These are phyloP conservation scores for Microcos paniculata DNA, from an alignment of 345 rosid species.

Conservation along the genomic window DNA sequence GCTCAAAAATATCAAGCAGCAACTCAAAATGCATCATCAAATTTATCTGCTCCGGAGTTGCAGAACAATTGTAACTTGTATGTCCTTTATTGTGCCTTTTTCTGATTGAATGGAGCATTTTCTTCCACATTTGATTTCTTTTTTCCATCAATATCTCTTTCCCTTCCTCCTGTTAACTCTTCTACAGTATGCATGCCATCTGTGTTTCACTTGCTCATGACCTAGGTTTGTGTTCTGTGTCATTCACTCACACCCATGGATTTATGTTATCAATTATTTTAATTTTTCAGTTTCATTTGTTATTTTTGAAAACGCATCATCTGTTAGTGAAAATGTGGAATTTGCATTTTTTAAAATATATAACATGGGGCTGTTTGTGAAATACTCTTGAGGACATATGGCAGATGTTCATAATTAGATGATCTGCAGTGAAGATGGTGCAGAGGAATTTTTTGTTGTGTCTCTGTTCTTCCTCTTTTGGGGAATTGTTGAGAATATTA, in stretches of 20 bases:
- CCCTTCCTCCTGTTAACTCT: background rate
- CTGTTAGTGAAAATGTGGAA: background rate
- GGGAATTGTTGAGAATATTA: background rate
- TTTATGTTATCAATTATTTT: background rate
- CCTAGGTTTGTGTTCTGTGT: background rate
- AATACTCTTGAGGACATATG: background rate
- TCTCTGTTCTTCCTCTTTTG: background rate
- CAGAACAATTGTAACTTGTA: slow-evolving; percentile 91
- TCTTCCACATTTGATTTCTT: background rate
- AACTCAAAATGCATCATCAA: slow-evolving; percentile 77
- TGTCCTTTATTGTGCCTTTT: slow-evolving; percentile 22
- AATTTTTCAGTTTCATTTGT: no score
- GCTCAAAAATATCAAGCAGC: slow-evolving; percentile 93
- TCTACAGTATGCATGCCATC: background rate
- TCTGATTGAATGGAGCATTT: background rate
- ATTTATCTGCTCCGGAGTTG: slow-evolving; percentile 72
- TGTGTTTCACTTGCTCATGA: background rate
- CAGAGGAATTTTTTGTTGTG: background rate
- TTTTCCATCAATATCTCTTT: background rate
- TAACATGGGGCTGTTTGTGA: background rate
- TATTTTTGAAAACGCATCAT: background rate
- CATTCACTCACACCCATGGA: background rate
- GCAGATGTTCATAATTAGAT: background rate
- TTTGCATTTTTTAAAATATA: background rate
- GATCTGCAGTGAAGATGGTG: background rate